A percentile compares a stretch with the other conserved stretches of the same genome.
These are phyloP conservation scores for Salix udensis DNA, from an alignment of 345 rosid genomes.

Conservation along the genomic window DNA sequence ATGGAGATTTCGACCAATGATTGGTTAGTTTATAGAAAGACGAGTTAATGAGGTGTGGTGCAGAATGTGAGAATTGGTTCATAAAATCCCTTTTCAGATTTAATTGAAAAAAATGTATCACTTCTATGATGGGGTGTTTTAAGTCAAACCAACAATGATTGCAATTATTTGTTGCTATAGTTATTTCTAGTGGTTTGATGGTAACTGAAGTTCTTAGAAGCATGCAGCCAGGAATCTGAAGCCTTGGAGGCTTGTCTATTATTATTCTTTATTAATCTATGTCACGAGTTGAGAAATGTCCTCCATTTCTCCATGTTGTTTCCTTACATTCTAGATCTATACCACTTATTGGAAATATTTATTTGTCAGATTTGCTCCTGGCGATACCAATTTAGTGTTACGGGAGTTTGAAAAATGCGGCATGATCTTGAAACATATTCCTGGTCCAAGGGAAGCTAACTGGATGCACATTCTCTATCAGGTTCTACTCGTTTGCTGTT, in stretches of 20 bases:
- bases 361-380: slow-evolving; percentile 66
- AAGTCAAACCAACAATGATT: too few species aligned
- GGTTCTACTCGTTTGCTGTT: slow-evolving; percentile 41
- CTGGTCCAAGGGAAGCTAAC: slow-evolving; percentile 94
- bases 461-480: slow-evolving; percentile 94
- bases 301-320: not conserved
- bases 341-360: slow-evolving; percentile 6
- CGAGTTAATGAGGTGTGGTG: too few species aligned
- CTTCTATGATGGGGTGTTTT: too few species aligned
- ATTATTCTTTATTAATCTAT: not conserved
- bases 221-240: not conserved
- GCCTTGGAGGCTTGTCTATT: not conserved
- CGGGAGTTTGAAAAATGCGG: slow-evolving; percentile 95
- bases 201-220: not conserved
- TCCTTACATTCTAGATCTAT: not conserved
- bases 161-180: too few species aligned
- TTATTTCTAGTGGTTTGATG: not conserved
- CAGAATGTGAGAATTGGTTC: too few species aligned
- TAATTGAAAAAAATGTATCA: too few species aligned
- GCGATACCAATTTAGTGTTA: slow-evolving; percentile 84
- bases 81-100: too few species aligned
- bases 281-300: not conserved
- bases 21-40: too few species aligned
- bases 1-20: too few species aligned
- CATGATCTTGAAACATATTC: slow-evolving; percentile 81